phyloP scores from a whole-genome alignment of 2,329 filamentous ascomycete genomes.

The Neodidymelliopsis sp. region DNA sequence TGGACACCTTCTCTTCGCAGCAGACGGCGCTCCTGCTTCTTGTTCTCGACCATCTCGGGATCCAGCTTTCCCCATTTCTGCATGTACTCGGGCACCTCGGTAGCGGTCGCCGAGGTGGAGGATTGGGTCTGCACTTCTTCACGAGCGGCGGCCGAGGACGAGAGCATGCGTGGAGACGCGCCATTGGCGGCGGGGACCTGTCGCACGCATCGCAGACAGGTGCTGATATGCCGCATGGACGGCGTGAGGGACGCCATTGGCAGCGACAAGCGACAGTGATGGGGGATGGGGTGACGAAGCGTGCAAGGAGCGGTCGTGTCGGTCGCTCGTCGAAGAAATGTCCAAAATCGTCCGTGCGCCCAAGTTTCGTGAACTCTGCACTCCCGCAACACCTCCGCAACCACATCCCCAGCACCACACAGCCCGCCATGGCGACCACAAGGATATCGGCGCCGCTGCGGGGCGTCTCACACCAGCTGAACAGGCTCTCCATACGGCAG shows the following conservation, averaged over 20 bases:
- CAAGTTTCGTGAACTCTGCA: conserved; percentile 6
- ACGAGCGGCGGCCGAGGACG: conserved; percentile 53
- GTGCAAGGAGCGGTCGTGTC: conserved; percentile 31
- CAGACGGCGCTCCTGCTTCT: conserved; percentile 69
- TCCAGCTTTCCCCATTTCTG: conserved; percentile 46
- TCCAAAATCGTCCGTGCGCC: conserved; percentile 2
- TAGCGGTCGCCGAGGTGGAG: conserved; percentile 8
- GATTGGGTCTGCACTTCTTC: conserved; percentile 54
- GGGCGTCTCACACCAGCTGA: conserved; percentile 42
- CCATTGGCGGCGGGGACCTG: conserved; percentile 39
- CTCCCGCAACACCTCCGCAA: conserved; percentile 36
- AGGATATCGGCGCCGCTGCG: conserved; percentile 48
- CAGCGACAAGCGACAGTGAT: too few species aligned
- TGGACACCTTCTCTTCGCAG: conserved; percentile 69
- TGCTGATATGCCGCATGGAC: conserved; percentile 42
- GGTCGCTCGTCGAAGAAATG: conserved; percentile 1
- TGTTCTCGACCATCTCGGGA: conserved; percentile 43
- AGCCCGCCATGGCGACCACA: conserved; percentile 51
- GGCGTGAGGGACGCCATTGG: conserved; percentile 47
- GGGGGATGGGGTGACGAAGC: conserved; percentile 17
- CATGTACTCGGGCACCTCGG: conserved; percentile 40
- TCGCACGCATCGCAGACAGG: conserved; percentile 46
- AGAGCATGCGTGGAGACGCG: conserved; percentile 55
- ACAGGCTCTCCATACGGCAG: conserved; percentile 36
- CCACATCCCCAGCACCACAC: conserved; percentile 27